phyloP scores from a whole-genome alignment of 768 basidiomycete genomes.

The Pulveroboletus sp. region DNA sequence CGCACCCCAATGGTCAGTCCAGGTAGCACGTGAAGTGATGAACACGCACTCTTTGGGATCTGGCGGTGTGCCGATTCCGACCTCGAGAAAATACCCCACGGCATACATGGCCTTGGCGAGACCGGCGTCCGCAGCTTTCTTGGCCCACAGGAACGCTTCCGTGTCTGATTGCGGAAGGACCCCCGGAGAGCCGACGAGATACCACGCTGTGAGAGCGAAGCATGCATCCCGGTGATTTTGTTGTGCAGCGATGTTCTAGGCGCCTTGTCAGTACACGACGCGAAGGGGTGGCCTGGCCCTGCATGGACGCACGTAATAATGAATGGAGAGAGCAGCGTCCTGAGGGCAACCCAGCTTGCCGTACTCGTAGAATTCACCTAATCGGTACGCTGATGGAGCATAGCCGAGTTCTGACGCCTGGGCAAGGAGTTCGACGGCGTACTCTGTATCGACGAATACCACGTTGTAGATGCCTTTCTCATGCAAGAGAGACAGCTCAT shows the following conservation, averaged over 20 bases:
- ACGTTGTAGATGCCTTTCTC: constrained; percentile 99
- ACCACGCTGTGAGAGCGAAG: constrained; percentile 98
- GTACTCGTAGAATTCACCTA: constrained; percentile 99
- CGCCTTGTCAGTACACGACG: constrained; percentile 13
- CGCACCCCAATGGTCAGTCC: background rate
- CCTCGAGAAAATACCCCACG: constrained; percentile 95
- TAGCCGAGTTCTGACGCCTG: constrained; percentile 96
- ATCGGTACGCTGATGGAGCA: constrained; percentile 90
- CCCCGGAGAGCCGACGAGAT: constrained; percentile 96
- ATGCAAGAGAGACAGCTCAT: constrained; percentile 90
- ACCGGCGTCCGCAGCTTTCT: constrained; percentile 89
- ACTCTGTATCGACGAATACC: constrained; percentile 94
- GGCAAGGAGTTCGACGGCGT: constrained; percentile 90
- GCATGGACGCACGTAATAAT: constrained; percentile 89
- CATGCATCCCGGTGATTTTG: constrained; percentile 96
- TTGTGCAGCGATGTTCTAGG: constrained; percentile 94
- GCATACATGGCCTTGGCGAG: constrained; percentile 97
- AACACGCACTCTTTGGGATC: constrained; percentile 62
- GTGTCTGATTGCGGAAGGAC: constrained; percentile 98
- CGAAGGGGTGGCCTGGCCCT: background rate
- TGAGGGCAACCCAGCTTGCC: constrained; percentile 98
- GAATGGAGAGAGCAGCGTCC: constrained; percentile 94
- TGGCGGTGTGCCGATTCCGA: constrained; percentile 79
- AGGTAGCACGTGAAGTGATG: constrained; percentile 4
- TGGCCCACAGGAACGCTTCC: constrained; percentile 97